A percentile compares a stretch with the other conserved stretches of the same genome.
These are phyloP conservation scores for Talaromyces amestolkiae DNA, from an alignment of 2,329 filamentous ascomycete genomes.

Conservation along the genomic window DNA sequence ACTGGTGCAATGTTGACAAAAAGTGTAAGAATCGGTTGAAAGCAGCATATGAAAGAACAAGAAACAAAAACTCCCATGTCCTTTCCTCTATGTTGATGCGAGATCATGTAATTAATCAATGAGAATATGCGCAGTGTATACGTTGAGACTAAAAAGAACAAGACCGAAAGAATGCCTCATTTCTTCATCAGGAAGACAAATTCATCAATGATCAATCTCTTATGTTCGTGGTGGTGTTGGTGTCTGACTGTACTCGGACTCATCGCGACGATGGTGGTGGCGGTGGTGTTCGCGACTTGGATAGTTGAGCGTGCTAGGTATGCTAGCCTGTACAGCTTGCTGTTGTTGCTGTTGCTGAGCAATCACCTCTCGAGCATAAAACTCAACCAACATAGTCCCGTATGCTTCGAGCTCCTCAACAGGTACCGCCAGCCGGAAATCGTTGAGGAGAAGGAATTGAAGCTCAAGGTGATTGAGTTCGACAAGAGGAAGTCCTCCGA, in stretches of 20 bases:
- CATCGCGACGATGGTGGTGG: conserved; percentile 13
- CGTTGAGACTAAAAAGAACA: background rate
- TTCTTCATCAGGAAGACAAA: conserved; percentile 5
- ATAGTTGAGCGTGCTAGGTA: conserved; percentile 12
- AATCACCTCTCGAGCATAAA: conserved; percentile 89
- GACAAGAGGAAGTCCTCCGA: conserved; percentile 84
- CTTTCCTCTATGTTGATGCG: conserved; percentile 16
- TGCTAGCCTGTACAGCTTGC: conserved; percentile 9
- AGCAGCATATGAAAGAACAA: background rate
- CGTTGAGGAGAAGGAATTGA: conserved; percentile 92
- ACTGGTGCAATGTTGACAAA: background rate
- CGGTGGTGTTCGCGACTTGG: conserved; percentile 6
- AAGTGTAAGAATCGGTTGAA: background rate
- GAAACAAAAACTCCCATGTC: conserved; percentile 15
- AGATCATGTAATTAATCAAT: background rate
- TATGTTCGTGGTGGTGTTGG: conserved; percentile 16
- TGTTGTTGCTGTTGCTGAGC: conserved; percentile 44
- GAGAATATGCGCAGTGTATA: conserved; percentile 1
- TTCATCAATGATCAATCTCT: background rate
- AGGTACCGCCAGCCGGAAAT: conserved; percentile 88
- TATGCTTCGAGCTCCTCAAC: conserved; percentile 96
- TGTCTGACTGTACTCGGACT: conserved; percentile 15
- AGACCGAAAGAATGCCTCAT: background rate
- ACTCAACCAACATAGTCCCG: conserved; percentile 97
- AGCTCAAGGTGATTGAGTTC: conserved; percentile 96